A percentile compares a stretch with the other conserved stretches of the same genome.
phyloP scores from a whole-genome alignment of 139 green algal species.

The Monoraphidium neglectum region DNA sequence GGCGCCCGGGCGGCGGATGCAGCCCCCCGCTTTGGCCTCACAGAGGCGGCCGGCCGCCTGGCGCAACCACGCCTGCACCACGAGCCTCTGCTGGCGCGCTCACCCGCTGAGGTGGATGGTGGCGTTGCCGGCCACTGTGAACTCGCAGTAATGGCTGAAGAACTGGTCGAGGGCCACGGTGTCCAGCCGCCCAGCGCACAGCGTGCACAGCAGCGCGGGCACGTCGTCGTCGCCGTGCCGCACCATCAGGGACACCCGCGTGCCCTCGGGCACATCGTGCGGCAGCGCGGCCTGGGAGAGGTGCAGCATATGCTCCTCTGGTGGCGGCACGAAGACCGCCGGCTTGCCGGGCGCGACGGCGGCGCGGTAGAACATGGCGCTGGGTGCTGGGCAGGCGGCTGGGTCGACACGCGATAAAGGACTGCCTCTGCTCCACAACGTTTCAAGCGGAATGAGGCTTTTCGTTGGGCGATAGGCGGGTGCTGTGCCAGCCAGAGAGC shows the following conservation, averaged over 20 bases:
- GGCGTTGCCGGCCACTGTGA: constrained; percentile 57
- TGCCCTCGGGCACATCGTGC: constrained; percentile 36
- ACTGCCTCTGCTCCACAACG: too few species aligned
- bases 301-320: constrained; percentile 62
- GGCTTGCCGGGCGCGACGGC: constrained; percentile 71
- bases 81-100: not conserved
- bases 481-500: too few species aligned
- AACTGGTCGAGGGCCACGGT: constrained; percentile 72
- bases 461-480: too few species aligned
- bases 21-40: too few species aligned
- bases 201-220: constrained; percentile 54
- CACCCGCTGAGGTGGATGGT: constrained; percentile 84
- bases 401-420: not conserved
- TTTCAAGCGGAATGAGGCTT: too few species aligned
- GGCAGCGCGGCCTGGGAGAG: constrained; percentile 64
- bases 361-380: constrained; percentile 66
- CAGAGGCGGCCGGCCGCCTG: too few species aligned
- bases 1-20: too few species aligned
- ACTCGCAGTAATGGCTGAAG: constrained; percentile 78
- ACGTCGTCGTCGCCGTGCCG: constrained; percentile 37
- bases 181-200: constrained; percentile 63
- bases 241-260: constrained; percentile 47
- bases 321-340: constrained; percentile 69
- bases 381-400: not conserved
- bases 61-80: too few species aligned